Percentiles rank a stretch among this genome's conserved stretches.
phyloP scores from a whole-genome alignment of 495 filamentous ascomycete species.

The Parmelia sp. region DNA sequence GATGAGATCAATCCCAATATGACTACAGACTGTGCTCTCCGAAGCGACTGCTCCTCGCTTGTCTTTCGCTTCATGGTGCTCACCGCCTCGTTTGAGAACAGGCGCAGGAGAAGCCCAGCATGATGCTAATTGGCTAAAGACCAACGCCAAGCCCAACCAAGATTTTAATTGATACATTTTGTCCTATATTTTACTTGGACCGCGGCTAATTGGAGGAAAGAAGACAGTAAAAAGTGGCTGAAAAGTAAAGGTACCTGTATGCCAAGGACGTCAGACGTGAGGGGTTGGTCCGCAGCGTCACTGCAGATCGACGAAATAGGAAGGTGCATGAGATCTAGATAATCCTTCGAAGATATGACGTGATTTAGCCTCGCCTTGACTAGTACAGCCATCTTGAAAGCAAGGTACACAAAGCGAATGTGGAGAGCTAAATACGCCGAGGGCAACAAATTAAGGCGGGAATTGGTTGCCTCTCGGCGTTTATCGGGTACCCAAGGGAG shows the following conservation, averaged over 20 bases:
- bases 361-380: too few species aligned
- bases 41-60: constrained; percentile 70
- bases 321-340: background rate
- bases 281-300: background rate
- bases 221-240: background rate
- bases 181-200: background rate
- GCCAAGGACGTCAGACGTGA: background rate
- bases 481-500: too few species aligned
- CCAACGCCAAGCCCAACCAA: background rate
- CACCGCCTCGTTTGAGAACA: background rate
- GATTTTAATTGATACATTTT: background rate
- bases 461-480: too few species aligned
- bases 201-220: too few species aligned
- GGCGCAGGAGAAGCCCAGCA: background rate
- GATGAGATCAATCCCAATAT: constrained; percentile 67
- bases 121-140: background rate
- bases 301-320: constrained; percentile 1
- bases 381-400: too few species aligned
- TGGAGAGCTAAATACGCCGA: too few species aligned
- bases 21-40: constrained; percentile 68
- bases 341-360: background rate
- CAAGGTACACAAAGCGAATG: too few species aligned
- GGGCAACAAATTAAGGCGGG: too few species aligned
- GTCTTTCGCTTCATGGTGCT: constrained; percentile 30
- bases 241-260: background rate